Base-by-base conservation (phyloP, 2,329 filamentous ascomycete genomes). In the Exserohilum rostratum region DNA sequence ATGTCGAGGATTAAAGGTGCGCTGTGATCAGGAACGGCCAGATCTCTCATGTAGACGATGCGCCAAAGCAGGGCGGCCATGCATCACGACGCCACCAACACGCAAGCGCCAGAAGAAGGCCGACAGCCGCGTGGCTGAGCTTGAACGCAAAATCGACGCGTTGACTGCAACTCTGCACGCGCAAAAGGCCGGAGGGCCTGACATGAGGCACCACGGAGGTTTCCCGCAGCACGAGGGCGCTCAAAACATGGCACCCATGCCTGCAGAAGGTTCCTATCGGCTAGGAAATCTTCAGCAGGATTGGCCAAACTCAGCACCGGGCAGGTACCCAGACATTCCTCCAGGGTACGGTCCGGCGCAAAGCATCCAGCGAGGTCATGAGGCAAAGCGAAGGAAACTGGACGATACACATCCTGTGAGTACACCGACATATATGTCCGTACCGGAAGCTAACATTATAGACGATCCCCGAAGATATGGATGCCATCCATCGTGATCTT, bases 111-210 rank as follows among this genome's bases (percentile, higher is more conserved):
- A 93, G 79, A 96, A 93, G 80, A 96, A 96, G 81, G 92, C 90
- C 49, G 93, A 96, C 72, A 93, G 87, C 62, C 84, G 91, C 46
- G 92, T 97, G 11, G 89, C 91, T 7, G 92, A 96, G 79, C 81
- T 97, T 46, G 92, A 96, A 80, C 91, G 89, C 80, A 96, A 96
- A 79, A 93, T 96, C 60, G 91, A 96, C 78, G 90, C 89, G 7
- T 74, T 96, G 71, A 96, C 90, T 6, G 90, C 91, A 6, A 91
- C 87, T 31, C 72, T 96, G 61, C 87, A 91, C 40, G 86, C 89
- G 27, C 77, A 79, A 58, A 75, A 75, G 55, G 47, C 60, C 3
- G 65, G 47, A 12, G 51, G 25, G 1, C 62, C 67, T 1, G 65
- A 68, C 3, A 39, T 63, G 15, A 59, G 61, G 27, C 64, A 70